A percentile compares a stretch with the other conserved stretches of the same genome.
Evolutionary conservation across 2,329 filamentous ascomycete genomes (phyloP).

Genomic region (Phialophora chinensis): DNA sequence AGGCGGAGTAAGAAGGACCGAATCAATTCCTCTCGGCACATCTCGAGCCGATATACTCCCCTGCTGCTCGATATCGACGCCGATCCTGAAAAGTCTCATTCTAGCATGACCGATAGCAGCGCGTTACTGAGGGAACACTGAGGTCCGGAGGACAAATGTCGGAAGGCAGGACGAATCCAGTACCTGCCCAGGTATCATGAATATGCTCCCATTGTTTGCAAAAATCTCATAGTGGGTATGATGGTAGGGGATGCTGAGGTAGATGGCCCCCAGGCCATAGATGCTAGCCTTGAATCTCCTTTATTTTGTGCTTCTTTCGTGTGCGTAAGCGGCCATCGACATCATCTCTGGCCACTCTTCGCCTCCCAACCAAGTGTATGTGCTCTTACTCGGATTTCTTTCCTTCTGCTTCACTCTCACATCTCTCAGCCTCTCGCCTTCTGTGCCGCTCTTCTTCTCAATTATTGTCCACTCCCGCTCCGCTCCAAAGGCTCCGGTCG

Average conservation of each 20-base stretch:
- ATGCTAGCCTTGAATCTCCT: constrained; percentile 27
- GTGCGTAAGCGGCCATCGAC: constrained; percentile 19
- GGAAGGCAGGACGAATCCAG: neutral
- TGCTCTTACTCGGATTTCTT: constrained; percentile 8
- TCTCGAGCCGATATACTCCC: no score
- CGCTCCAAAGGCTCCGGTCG: constrained; percentile 15
- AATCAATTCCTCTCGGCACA: no score
- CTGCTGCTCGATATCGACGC: no score
- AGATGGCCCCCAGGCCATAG: constrained; percentile 16
- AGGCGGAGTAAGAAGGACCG: no score
- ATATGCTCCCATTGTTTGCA: neutral
- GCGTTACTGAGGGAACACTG: neutral
- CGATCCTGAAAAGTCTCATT: no score
- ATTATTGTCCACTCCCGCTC: constrained; percentile 15
- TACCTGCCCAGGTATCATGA: neutral
- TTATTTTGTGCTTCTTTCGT: constrained; percentile 17
- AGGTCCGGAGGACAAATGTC: neutral
- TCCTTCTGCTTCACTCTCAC: constrained; percentile 14
- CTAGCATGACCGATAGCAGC: neutral
- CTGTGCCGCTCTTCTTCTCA: constrained; percentile 15
- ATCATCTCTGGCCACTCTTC: constrained; percentile 19
- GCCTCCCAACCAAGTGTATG: constrained; percentile 18
- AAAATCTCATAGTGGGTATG: constrained; percentile 11
- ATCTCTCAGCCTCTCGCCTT: constrained; percentile 7
- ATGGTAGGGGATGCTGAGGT: constrained; percentile 6